These are phyloP conservation scores for Salix dunnii DNA, from an alignment of 345 rosid species.

Conservation along the genomic window DNA sequence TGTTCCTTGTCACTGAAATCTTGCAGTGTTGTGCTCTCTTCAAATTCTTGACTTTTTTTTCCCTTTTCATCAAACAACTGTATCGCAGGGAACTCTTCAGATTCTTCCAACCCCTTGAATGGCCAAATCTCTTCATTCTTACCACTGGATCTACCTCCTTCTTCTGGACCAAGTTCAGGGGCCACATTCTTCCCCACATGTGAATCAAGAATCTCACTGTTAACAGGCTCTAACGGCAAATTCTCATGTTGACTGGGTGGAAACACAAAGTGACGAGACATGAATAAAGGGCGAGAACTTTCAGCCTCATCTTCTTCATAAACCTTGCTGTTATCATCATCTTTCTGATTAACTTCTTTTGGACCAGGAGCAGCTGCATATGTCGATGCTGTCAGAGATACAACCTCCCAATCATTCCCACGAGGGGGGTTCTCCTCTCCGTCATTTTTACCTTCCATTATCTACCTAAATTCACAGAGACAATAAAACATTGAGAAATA, in stretches of 20 bases:
- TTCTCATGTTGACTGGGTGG: slow-evolving; percentile 71
- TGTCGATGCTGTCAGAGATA: slow-evolving; percentile 84
- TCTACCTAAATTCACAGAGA: slow-evolving; percentile 6
- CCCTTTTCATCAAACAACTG: slow-evolving; percentile 45
- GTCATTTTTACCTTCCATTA: slow-evolving; percentile 56
- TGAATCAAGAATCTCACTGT: slow-evolving; percentile 36
- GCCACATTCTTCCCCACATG: slow-evolving; percentile 36
- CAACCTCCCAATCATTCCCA: slow-evolving; percentile 94
- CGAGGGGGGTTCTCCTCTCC: slow-evolving; percentile 39
- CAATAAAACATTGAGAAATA: neutral
- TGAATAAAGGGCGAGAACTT: slow-evolving; percentile 58
- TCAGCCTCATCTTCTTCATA: slow-evolving; percentile 41
- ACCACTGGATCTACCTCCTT: slow-evolving; percentile 37
- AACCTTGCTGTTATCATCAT: slow-evolving; percentile 35
- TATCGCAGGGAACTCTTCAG: slow-evolving; percentile 54
- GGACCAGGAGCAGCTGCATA: slow-evolving; percentile 94
- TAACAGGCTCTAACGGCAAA: slow-evolving; percentile 41
- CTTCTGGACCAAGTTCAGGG: slow-evolving; percentile 35
- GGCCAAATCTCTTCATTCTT: slow-evolving; percentile 57
- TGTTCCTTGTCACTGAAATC: slow-evolving; percentile 41
- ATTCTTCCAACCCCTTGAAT: slow-evolving; percentile 45
- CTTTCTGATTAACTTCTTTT: slow-evolving; percentile 34
- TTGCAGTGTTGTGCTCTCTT: slow-evolving; percentile 36
- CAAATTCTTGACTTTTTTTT: slow-evolving; percentile 32
- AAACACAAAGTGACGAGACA: slow-evolving; percentile 77